Base-by-base conservation (phyloP, 768 basidiomycete genomes). In the Lanmaoa pseudosensibilis region DNA sequence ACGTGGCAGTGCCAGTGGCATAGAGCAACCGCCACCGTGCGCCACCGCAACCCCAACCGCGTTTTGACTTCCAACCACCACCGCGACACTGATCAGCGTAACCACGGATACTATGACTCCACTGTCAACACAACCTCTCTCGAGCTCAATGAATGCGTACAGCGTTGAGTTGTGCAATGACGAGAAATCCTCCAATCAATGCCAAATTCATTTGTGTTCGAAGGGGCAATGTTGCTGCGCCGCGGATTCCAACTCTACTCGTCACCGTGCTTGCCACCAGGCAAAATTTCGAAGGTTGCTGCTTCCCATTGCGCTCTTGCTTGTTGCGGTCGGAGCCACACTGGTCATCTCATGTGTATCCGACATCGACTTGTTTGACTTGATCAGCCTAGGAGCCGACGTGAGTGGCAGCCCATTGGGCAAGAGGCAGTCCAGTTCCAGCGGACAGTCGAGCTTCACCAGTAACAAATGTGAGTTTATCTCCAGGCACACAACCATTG, bases 401-500 rank as follows among this genome's bases (percentile, higher is more conserved):
- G 56, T 71, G 6, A 71, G 67, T 49, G 73, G 78, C 10, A 43
- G 46, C 30, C 50, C 65, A 10, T 45, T 72, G 54, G 57, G 51
- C 40, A 73, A 56, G 75, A 75, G 46, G 56, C 67, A 40, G 64
- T 49, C 50, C 46, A 58, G 54, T 12, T 46, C 55, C 2, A 54
- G 58, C 4, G 55, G 57, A 10, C 59, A 51, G 10, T 71, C 69
- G 13, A 58, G 68, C 10, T 81, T 83, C 54, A 71, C 76, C 6
- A 34, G 74, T 8, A 58, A 72, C 23, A 82, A 83, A 69, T 54
- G 81, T 83, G 48, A 55, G 75, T 74, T 23, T 18, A 19, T 58
- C 21, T 52, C 15, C 37, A 33, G 23, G 52, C 19, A 25, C n/a
- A 6, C 0, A 1, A 16, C 6, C 11, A 19, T 34, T 2, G 10